Conservation (phyloP, 371 early-diverging fungal genomes). For the Lichtheimia corymbifera region DNA sequence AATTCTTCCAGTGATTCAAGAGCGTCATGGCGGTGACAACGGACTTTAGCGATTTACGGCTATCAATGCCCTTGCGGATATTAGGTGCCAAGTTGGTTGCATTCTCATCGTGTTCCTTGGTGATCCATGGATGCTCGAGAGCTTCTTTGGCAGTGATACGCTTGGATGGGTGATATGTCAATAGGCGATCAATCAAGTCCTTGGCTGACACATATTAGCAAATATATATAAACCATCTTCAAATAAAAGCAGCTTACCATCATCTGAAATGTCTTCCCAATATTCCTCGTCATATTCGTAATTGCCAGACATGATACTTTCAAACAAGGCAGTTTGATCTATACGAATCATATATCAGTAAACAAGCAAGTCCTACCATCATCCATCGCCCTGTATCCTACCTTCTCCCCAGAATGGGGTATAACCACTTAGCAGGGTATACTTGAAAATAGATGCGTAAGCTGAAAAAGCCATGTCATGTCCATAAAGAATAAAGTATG, state of each 20-base stretch:
- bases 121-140: constrained; percentile 74
- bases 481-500: too few relatives aligned
- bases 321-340: constrained; percentile 13
- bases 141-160: constrained; percentile 78
- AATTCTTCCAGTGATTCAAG: constrained; percentile 23
- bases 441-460: constrained; percentile 25
- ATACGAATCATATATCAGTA: too few relatives aligned
- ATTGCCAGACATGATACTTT: constrained; percentile 67
- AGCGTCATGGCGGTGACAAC: constrained; percentile 22
- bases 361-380: background rate
- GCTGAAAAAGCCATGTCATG: background rate
- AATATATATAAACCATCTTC: background rate
- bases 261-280: constrained; percentile 77
- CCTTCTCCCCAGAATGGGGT: constrained; percentile 88
- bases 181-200: constrained; percentile 72
- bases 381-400: constrained; percentile 9
- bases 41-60: constrained; percentile 20
- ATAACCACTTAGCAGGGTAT: constrained; percentile 83
- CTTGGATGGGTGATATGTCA: constrained; percentile 71
- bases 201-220: constrained; percentile 59
- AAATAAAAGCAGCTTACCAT: constrained; percentile 40
- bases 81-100: constrained; percentile 31
- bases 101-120: constrained; percentile 16
- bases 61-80: constrained; percentile 25
- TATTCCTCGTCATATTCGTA: constrained; percentile 78